phyloP scores from a whole-genome alignment of 2,329 filamentous ascomycete genomes.

The Exophiala calicioides region DNA sequence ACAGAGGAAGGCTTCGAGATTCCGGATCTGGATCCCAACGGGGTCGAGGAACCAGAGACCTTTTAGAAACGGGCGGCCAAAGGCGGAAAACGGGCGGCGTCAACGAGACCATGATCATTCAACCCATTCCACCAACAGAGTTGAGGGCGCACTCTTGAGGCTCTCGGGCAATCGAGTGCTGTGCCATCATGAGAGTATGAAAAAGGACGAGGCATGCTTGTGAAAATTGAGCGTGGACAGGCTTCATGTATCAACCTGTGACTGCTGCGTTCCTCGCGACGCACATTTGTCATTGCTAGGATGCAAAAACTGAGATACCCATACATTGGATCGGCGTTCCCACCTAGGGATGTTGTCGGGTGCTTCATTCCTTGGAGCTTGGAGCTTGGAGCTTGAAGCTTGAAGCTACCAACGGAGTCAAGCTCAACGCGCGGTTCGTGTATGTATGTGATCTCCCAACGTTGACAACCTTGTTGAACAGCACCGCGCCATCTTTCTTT shows the following conservation, averaged over 20 bases:
- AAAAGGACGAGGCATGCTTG: neutral
- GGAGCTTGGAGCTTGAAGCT: no score
- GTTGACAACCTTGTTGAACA: no score
- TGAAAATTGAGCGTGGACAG: neutral
- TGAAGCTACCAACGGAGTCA: no score
- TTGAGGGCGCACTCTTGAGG: neutral
- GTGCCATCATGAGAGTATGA: neutral
- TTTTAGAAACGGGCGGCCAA: no score
- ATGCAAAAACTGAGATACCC: neutral
- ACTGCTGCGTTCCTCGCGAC: neutral
- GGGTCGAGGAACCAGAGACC: slow-evolving; percentile 51
- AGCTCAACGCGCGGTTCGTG: no score
- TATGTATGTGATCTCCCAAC: no score
- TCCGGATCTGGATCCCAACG: slow-evolving; percentile 71
- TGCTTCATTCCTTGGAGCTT: no score
- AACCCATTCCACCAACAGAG: neutral
- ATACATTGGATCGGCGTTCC: neutral
- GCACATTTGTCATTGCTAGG: neutral
- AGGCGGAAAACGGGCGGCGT: neutral
- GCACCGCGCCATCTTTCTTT: no score
- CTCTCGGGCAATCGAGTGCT: neutral
- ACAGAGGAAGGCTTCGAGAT: slow-evolving; percentile 89
- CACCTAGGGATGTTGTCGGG: no score
- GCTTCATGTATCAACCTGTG: neutral
- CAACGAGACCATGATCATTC: neutral